Base-by-base conservation (phyloP, 805 yeast genomes). In the Lachancea dasiensis region DNA sequence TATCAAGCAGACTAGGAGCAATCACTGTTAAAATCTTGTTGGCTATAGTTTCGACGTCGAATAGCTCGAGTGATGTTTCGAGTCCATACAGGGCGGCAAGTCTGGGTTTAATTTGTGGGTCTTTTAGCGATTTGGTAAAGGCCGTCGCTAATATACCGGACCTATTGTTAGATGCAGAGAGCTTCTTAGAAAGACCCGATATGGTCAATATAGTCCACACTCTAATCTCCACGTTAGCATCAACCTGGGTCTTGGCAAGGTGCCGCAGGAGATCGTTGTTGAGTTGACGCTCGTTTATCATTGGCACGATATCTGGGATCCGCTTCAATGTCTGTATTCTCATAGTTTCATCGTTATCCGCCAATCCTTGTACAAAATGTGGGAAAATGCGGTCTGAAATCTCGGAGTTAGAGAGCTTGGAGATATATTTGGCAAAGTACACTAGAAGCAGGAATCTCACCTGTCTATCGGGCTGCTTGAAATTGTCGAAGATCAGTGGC, bases 61-160 rank as follows among this genome's bases (percentile, higher is more conserved):
- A 87, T 29, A 70, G 74, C 5, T 78, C 81, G 17, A 80, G 64
- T 11, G 83, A 72, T 10, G 70, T 66, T 28, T 73, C 76, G 44
- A 90, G 73, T 1, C 95, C 94, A 43, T 77, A 64, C 19, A 92
- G 65, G 0, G 96, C 86, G 3, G 81, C 83, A 52, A 79, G 58
- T 46, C 92, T 72, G 10, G 94, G 77, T 6, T 83, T 86, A 2
- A 79, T 69, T 51, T 77, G 78, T 0, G 89, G 72, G 58, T 90
- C 98, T 50, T 79, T 79, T 31, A 90, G 67, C 0, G 95, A 82
- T 50, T 87, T 81, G 2, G 85, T 74, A 49, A 84, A 81, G 0
- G 97, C 97, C 1, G 96, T 86, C 3, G 86, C 78, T 33, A 92
- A 64, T 2, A 92, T 95, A 16, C 77, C 79, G 7, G 85, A 69